Percentiles rank a stretch among this genome's conserved stretches.
Evolutionary conservation across 1,139 yeast species (phyloP).

Genomic region (Saccharomyces hybrid): DNA sequence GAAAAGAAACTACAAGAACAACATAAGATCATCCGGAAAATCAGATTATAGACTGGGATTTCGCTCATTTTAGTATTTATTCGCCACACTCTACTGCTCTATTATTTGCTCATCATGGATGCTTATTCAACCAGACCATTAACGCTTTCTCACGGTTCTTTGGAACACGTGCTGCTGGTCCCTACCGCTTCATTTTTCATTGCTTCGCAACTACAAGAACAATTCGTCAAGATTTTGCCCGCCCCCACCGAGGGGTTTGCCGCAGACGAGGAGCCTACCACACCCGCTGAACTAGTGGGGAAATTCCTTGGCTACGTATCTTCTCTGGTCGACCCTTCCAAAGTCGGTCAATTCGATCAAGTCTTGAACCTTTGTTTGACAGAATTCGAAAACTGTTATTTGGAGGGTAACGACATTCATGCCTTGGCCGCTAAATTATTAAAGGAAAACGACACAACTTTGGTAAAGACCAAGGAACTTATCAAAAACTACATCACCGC

Average conservation of each 20-base stretch:
- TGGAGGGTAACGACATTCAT: slow-evolving; percentile 75
- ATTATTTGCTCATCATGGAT: slow-evolving; percentile 14
- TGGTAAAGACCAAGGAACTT: slow-evolving; percentile 61
- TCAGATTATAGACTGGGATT: neutral
- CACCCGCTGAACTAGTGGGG: slow-evolving; percentile 79
- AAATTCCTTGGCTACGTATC: slow-evolving; percentile 79
- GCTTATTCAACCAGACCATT: slow-evolving; percentile 59
- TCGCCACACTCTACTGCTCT: neutral
- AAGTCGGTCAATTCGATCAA: slow-evolving; percentile 52
- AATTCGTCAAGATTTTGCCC: slow-evolving; percentile 66
- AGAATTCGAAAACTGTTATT: slow-evolving; percentile 78
- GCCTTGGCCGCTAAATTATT: slow-evolving; percentile 72
- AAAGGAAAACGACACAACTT: slow-evolving; percentile 40
- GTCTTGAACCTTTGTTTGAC: slow-evolving; percentile 61
- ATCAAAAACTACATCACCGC: slow-evolving; percentile 65
- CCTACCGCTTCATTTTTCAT: slow-evolving; percentile 75
- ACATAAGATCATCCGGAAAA: neutral
- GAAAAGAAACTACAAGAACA: neutral
- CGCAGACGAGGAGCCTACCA: slow-evolving; percentile 81
- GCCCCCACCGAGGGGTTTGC: slow-evolving; percentile 77
- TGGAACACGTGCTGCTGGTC: slow-evolving; percentile 81
- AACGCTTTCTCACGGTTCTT: slow-evolving; percentile 72
- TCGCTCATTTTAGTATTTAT: neutral
- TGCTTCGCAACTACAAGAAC: slow-evolving; percentile 83
- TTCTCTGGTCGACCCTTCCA: slow-evolving; percentile 42